Evolutionary conservation across 192 early-diverging fungal genomes (phyloP), one percentile per base, ranked within the genome.

Genomic region (Gryganskiella cystojenkinii): DNA sequence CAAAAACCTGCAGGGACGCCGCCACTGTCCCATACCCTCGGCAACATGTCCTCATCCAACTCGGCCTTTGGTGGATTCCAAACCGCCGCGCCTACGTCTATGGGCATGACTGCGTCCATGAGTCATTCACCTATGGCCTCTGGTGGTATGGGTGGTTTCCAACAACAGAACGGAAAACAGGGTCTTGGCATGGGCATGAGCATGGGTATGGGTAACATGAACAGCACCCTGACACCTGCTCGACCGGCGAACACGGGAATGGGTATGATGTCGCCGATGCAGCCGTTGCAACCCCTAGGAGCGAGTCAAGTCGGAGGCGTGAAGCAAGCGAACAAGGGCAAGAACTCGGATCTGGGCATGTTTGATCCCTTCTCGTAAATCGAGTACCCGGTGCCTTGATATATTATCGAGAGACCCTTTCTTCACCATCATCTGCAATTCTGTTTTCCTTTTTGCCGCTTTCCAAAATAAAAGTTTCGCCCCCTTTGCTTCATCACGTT

Each of bases 351-450:
- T 25, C 49, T 78, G 30, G 67, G 67, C 55, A 78, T 78, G 74
- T 78, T 78, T 69, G 74, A 78, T 56, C 74, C 74, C 7, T 78
- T 78, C 15, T 78, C 74, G 45, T 78, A 61, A 76, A 43, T n/a
- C n/a, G n/a, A n/a, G n/a, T n/a, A n/a, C n/a, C n/a, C n/a, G n/a
- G n/a, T n/a, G n/a, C n/a, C n/a, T n/a, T n/a, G n/a, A n/a, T n/a
- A n/a, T n/a, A n/a, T 9, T 40, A 40, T 40, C 37, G 13, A 40
- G 13, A 9, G 7, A 40, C 13, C 37, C 13, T 40, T 5, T 40
- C 13, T 40, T 40, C 37, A 9, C 13, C 13, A 9, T 40, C 37
- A 9, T 13, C 13, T 40, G n/a, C n/a, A n/a, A n/a, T 40, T 40
- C 37, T 40, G 5, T 40, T 13, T 5, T 13, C 37, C 37, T 40